These are phyloP conservation scores for Candida argentea DNA, from an alignment of 805 yeast genomes.

Conservation along the genomic window DNA sequence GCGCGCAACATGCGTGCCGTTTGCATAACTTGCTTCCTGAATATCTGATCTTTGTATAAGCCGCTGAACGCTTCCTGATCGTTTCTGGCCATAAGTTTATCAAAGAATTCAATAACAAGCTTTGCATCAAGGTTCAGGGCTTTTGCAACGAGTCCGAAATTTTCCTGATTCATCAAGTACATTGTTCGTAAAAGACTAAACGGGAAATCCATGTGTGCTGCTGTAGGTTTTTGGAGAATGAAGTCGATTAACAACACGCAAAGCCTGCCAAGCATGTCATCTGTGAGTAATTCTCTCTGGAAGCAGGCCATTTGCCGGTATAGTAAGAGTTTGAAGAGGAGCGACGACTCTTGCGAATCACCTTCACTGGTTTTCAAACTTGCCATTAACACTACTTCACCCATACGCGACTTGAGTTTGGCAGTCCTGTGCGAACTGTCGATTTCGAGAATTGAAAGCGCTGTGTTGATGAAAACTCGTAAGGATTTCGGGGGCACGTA, in stretches of 20 bases:
- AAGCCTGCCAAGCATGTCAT: conserved; percentile 22
- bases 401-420: conserved; percentile 16
- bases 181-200: conserved; percentile 28
- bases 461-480: conserved; percentile 17
- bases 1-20: conserved; percentile 14
- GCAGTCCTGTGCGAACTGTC: conserved; percentile 3
- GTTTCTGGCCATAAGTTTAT: conserved; percentile 19
- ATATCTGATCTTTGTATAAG: conserved; percentile 19
- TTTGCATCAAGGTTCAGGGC: conserved; percentile 10
- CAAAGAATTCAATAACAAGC: conserved; percentile 21
- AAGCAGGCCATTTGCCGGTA: conserved; percentile 25
- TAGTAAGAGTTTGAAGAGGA: conserved; percentile 17
- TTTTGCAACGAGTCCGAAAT: conserved; percentile 11
- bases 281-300: conserved; percentile 20
- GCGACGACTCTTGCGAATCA: conserved; percentile 5
- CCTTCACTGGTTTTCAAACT: conserved; percentile 10
- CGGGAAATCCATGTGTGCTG: conserved; percentile 11
- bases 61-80: conserved; percentile 26
- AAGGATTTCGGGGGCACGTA: conserved; percentile 12
- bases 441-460: conserved; percentile 22
- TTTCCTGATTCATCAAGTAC: conserved; percentile 20
- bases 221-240: conserved; percentile 10
- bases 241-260: conserved; percentile 23
- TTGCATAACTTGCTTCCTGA: conserved; percentile 16
- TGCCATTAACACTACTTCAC: conserved; percentile 17